Base-by-base conservation (phyloP, 768 basidiomycete genomes). In the Botryobasidium botryosum region DNA sequence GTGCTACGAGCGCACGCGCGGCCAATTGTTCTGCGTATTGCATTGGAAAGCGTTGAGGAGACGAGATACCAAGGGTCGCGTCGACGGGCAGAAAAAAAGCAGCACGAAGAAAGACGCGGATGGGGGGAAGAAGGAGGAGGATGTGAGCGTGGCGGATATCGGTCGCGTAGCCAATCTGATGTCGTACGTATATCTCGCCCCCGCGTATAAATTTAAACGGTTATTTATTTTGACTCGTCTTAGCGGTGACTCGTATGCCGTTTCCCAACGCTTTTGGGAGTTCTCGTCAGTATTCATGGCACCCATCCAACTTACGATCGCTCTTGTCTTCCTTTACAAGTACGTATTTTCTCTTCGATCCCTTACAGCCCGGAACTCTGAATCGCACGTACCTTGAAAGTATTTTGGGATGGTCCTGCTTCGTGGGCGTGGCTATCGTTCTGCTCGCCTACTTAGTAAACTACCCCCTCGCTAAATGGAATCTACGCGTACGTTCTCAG, bases 381-480 rank as follows among this genome's bases (percentile, higher is more conserved):
- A 2, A 7, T 28, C 8, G 3, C 18, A 41, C 44, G 18, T 32
- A 25, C 28, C 13, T 33, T 13, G 45, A 84, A 79, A 28, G 62
- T n/a, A n/a, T 85, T 29, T 66, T 86, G 23, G 84, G 84, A 4
- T 83, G 80, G 77, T 77, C 77, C 44, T 74, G 79, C 1, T 66
- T 84, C 27, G 71, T 77, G 21, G 81, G 80, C 5, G 75, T 81
- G 8, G 65, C 65, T 6, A 74, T 83, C 10, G 68, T 84, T 25
- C 53, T 77, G 6, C 49, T 79, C 8, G 73, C 74, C 2, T 75
- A 74, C 45, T 15, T 69, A 6, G 53, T 83, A 48, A 82, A 79
- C 57, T 77, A 75, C 45, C 76, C 78, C 8, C 57, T 85, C 40
- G 75, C 74, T 3, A 74, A 70, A 52, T 74, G 75, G 48, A 75